Percentiles rank a stretch among this genome's conserved stretches.
Evolutionary conservation across 306 rosid species (phyloP).

Genomic region (Lagenaria siceraria): DNA sequence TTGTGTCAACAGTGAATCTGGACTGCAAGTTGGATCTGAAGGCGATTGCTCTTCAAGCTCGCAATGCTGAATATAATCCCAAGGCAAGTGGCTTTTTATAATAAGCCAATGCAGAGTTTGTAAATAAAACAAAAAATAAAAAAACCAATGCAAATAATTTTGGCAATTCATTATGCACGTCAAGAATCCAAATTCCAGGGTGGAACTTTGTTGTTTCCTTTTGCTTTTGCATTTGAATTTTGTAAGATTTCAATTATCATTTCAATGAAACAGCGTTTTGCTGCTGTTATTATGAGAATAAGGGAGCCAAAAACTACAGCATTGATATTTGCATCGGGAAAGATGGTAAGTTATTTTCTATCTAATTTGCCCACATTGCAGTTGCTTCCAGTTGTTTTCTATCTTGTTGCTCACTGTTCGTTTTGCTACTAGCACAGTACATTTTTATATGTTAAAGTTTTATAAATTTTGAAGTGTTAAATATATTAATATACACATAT

Average conservation of each 20-base stretch:
- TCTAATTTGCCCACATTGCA: neutral
- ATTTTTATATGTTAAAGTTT: no score
- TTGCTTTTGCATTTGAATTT: neutral
- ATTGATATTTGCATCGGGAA: conserved; percentile 88
- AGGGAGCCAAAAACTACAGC: conserved; percentile 98
- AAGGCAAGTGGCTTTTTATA: conserved; percentile 36
- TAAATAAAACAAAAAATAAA: no score
- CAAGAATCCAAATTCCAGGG: neutral
- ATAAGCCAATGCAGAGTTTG: neutral
- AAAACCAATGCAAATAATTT: neutral
- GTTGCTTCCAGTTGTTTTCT: neutral
- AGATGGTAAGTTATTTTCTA: conserved; percentile 50
- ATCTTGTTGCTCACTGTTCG: neutral
- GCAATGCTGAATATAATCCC: conserved; percentile 97
- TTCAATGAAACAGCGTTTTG: conserved; percentile 58
- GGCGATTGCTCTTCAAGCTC: conserved; percentile 82
- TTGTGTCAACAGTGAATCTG: conserved; percentile 88
- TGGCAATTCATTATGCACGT: neutral
- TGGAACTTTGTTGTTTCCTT: neutral
- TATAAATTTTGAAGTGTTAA: no score
- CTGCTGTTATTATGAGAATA: conserved; percentile 96
- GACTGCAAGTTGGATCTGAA: conserved; percentile 93
- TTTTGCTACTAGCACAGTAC: no score
- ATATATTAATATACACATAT: no score
- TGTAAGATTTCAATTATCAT: neutral